A percentile compares a stretch with the other conserved stretches of the same genome.
Conservation (phyloP, 1,284 basidiomycete species). For the Puccinia coronata region DNA sequence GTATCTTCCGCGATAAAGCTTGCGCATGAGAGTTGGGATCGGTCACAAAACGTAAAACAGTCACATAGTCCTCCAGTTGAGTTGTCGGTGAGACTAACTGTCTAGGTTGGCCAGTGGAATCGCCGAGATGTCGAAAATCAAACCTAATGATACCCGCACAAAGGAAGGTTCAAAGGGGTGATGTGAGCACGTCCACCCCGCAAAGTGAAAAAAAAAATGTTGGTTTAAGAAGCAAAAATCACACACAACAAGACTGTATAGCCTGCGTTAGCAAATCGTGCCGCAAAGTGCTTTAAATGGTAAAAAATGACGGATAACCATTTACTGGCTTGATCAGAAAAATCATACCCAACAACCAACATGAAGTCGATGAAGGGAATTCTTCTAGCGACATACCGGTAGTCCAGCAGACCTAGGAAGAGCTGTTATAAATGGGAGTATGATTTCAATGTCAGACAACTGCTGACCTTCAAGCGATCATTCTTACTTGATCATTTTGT, state of each 20-base stretch:
- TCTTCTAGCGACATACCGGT: slow-evolving; percentile 16
- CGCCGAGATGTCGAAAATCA: slow-evolving; percentile 40
- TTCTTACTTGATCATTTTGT: neutral
- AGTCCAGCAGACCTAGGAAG: slow-evolving; percentile 41
- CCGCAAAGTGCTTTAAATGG: slow-evolving; percentile 20
- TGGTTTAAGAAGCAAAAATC: neutral
- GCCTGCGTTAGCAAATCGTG: slow-evolving; percentile 19
- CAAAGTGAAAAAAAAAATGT: too few species aligned
- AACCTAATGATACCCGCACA: neutral
- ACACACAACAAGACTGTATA: slow-evolving; percentile 40
- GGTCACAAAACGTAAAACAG: slow-evolving; percentile 33
- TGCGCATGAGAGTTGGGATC: slow-evolving; percentile 14
- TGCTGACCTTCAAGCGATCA: neutral
- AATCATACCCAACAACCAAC: neutral
- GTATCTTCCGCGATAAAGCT: neutral
- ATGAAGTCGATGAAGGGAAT: neutral
- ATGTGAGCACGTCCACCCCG: too few species aligned
- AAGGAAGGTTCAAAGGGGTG: neutral
- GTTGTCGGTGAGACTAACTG: slow-evolving; percentile 15
- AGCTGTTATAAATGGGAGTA: neutral
- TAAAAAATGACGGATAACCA: neutral
- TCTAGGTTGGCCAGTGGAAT: slow-evolving; percentile 27
- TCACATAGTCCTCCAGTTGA: slow-evolving; percentile 36
- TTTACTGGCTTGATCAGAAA: neutral
- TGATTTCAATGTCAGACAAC: neutral